Base-by-base conservation (phyloP, 2,329 filamentous ascomycete species). In the Coniochaeta ligniaria region DNA sequence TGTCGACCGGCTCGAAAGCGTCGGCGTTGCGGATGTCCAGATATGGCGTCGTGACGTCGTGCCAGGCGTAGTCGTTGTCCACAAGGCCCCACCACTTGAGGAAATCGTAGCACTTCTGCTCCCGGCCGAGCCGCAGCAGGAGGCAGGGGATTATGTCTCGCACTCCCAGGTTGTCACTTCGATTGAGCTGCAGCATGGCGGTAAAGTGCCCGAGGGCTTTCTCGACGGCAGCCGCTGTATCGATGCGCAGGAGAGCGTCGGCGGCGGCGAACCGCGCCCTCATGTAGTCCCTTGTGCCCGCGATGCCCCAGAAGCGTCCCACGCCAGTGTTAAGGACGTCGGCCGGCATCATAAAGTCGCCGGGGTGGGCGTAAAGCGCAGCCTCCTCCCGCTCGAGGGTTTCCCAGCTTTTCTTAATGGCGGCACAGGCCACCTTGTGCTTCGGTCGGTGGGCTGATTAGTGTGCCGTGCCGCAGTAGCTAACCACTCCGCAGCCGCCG, bases 41-140 rank as follows among this genome's bases (percentile, higher is more conserved):
- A 16, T 38, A 38, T 16, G 35, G 35, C 35, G 14, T 14, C 11
- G 62, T 62, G 24, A 62, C 66, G 59, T 78, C 67, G 8, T 64
- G 65, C 72, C 67, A 76, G 57, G 78, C 70, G 59, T 77, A 77
- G 45, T 70, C 33, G 2, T 67, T 56, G n/a, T 62, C 36, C 0
- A 63, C 63, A 1, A 66, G 70, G 6, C 63, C 66, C 71, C 71
- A 81, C 78, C 76, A 81, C 67, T 79, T 76, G 3, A 74, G 55
- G 41, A 78, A 78, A 59, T 79, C 75, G 62, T 80, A 80, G 64
- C 73, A 76, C n/a, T 80, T 78, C 65, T 83, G 80, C 60, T 84
- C 80, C 47, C 67, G 70, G 22, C 74, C 73, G 7, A 84, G 71
- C 2, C 80, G 75, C 16, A 85, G 65, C 60, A 77, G 72, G 11